Percentiles rank a stretch among this genome's conserved stretches.
phyloP scores from a whole-genome alignment of 148 eudicot species.

The Rhododendron vialii region DNA sequence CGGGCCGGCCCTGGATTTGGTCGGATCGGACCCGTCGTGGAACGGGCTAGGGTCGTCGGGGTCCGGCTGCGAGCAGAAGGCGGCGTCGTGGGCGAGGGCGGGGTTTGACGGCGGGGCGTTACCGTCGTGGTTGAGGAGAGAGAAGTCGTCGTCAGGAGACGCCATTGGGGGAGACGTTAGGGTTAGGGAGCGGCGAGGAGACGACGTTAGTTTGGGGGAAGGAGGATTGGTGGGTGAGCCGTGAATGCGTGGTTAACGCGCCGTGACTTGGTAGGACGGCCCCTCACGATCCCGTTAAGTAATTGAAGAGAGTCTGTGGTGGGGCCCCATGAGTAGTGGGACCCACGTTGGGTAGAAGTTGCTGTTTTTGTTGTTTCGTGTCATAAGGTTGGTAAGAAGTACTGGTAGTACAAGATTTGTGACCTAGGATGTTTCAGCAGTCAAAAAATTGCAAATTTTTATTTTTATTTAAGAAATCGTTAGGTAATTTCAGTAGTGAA shows the following conservation, averaged over 20 bases:
- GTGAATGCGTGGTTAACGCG: conserved; percentile 10
- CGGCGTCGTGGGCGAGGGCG: conserved; percentile 26
- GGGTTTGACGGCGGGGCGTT: conserved; percentile 32
- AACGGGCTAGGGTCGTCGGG: conserved; percentile 17
- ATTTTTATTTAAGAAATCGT: too few species aligned
- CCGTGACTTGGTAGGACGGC: conserved; percentile 21
- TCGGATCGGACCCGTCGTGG: conserved; percentile 41
- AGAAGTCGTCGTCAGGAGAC: conserved; percentile 82
- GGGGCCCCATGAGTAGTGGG: not conserved
- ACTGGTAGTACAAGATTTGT: too few species aligned
- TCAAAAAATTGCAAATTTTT: too few species aligned
- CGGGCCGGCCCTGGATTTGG: conserved; percentile 18
- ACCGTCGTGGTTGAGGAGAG: conserved; percentile 52
- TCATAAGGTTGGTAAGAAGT: too few species aligned
- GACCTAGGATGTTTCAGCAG: too few species aligned
- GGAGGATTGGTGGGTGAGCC: conserved; percentile 15
- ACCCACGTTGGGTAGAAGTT: not conserved
- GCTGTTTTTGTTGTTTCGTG: too few species aligned
- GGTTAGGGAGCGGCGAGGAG: conserved; percentile 31
- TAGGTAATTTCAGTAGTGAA: too few species aligned
- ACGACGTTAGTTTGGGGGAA: conserved; percentile 52
- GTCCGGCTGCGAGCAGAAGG: conserved; percentile 21
- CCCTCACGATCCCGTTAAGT: conserved; percentile 31
- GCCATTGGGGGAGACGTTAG: conserved; percentile 62
- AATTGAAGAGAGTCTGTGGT: not conserved